These are phyloP conservation scores for Stemphylium lycopersici DNA, from an alignment of 2,329 filamentous ascomycete genomes.

Conservation along the genomic window DNA sequence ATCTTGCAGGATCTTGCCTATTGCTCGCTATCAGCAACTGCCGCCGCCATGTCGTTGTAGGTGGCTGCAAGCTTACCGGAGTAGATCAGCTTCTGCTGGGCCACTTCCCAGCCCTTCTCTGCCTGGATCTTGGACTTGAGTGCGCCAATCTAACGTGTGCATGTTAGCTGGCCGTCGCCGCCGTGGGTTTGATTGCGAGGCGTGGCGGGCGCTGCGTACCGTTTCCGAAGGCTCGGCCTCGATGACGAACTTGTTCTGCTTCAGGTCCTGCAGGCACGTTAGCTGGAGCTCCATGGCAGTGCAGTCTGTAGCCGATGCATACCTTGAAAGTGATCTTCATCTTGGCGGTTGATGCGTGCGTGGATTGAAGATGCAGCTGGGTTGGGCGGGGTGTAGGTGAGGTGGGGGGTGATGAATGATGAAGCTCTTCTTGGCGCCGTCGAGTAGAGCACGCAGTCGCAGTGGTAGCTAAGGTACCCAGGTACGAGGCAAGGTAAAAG, in stretches of 20 bases:
- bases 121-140: conserved; percentile 91
- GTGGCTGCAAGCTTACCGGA: conserved; percentile 69
- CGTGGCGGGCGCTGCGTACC: conserved; percentile 59
- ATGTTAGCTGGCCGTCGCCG: conserved; percentile 21
- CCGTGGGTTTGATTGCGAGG: conserved; percentile 1
- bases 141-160: conserved; percentile 71
- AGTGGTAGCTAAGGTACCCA: neutral
- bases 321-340: conserved; percentile 79
- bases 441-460: conserved; percentile 1
- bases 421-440: conserved; percentile 14
- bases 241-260: conserved; percentile 97
- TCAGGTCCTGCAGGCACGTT: conserved; percentile 74
- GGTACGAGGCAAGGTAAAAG: neutral
- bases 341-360: conserved; percentile 35
- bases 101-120: conserved; percentile 93
- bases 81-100: conserved; percentile 95
- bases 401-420: conserved; percentile 13
- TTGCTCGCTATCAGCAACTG: conserved; percentile 31
- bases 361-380: conserved; percentile 29
- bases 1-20: conserved; percentile 98
- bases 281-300: conserved; percentile 19
- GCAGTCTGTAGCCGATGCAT: conserved; percentile 24
- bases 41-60: conserved; percentile 5
- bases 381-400: conserved; percentile 32
- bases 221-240: conserved; percentile 92